A percentile compares a stretch with the other conserved stretches of the same genome.
These are phyloP conservation scores for Trematosphaeria pertusa DNA, from an alignment of 2,329 filamentous ascomycete genomes.

Conservation along the genomic window DNA sequence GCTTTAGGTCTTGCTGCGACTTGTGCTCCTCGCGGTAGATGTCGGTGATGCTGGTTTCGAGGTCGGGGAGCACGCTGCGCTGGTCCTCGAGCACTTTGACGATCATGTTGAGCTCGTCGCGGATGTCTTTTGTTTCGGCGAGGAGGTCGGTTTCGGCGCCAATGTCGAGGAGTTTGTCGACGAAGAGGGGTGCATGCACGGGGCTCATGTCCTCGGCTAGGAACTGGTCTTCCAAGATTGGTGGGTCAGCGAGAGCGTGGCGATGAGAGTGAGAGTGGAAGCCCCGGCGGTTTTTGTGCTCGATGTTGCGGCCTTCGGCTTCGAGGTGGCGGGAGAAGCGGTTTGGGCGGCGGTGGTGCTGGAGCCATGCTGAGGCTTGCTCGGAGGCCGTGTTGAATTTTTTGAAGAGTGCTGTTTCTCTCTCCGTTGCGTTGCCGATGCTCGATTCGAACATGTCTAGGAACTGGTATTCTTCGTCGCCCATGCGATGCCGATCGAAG, in stretches of 20 bases:
- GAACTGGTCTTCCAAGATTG: slow-evolving; percentile 35
- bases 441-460: slow-evolving; percentile 72
- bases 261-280: slow-evolving; percentile 35
- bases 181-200: slow-evolving; percentile 51
- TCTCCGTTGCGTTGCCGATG: slow-evolving; percentile 59
- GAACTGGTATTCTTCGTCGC: slow-evolving; percentile 68
- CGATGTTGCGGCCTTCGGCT: slow-evolving; percentile 40
- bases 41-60: slow-evolving; percentile 53
- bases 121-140: slow-evolving; percentile 71
- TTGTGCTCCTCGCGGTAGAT: slow-evolving; percentile 46
- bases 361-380: slow-evolving; percentile 63
- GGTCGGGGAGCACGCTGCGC: slow-evolving; percentile 54
- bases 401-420: slow-evolving; percentile 66
- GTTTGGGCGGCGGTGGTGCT: slow-evolving; percentile 54
- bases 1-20: slow-evolving; percentile 57
- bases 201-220: slow-evolving; percentile 37
- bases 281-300: slow-evolving; percentile 38
- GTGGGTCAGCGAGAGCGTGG: slow-evolving; percentile 32
- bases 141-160: slow-evolving; percentile 66
- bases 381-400: slow-evolving; percentile 66
- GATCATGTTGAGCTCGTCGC: slow-evolving; percentile 72
- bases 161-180: slow-evolving; percentile 66
- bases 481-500: slow-evolving; percentile 65
- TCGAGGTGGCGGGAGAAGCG: slow-evolving; percentile 46
- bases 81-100: slow-evolving; percentile 60